Base-by-base conservation (phyloP, 345 rosid species). In the Lumnitzera littorea region DNA sequence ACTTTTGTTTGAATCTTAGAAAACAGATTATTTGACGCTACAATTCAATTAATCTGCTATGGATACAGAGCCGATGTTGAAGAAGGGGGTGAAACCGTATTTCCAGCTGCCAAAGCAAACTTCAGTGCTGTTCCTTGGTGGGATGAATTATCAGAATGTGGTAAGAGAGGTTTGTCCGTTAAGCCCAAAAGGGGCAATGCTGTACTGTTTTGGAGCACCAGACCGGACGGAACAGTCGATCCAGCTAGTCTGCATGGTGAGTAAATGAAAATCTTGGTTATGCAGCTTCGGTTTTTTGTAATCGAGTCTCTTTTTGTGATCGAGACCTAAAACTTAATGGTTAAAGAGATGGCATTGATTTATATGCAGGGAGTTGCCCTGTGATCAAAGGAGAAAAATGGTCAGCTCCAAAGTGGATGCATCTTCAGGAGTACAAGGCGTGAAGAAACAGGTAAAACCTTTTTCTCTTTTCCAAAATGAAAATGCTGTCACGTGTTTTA, bases 401-500 rank as follows among this genome's bases (percentile, higher is more conserved):
- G 72, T 68, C 72, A 15, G 72, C 72, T 15, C 66, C 72, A 4
- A 68, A 68, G 31, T 68, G 72, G 72, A 68, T 68, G 66, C 72
- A 24, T 20, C 61, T 62, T 59, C 24, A 27, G 13, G 62, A 56
- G 36, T 62, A 56, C 46, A 61, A 20, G n/a, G 17, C 56, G 14
- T 68, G 46, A 55, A 13, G 6, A n/a, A 24, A 36, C 1, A 36
- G 7, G 43, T 36, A 36, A 36, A 4, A 9, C 43, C 31, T 27
- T 27, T 27, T 36, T 36, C 9, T 36, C 7, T 36, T 36, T 36
- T 36, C 10, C 43, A 6, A 0, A 4, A 36, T 5, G 11, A 36
- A 36, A 36, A 36, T 7, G 43, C 31, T 27, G 5, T 20, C 20
- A 20, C 20, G 1, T 20, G 20, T 20, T 20, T 20, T 20, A 20